Evolutionary conservation across 2,329 filamentous ascomycete species (phyloP).

Genomic region (Penicillium sp.): DNA sequence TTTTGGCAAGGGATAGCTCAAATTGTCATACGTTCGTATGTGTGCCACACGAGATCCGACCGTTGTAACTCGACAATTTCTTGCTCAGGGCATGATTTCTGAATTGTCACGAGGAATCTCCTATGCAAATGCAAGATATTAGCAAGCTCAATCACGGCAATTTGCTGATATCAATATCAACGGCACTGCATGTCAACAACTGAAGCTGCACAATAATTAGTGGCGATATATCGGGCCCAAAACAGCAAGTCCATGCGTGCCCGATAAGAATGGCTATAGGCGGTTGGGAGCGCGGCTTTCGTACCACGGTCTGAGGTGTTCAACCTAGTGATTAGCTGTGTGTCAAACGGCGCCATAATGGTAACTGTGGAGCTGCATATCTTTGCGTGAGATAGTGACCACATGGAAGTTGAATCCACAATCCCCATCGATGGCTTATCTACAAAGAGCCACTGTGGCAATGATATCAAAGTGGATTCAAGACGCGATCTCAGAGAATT

Average conservation of each 20-base stretch:
- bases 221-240: constrained; percentile 15
- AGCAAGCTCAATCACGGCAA: constrained; percentile 5
- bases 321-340: neutral
- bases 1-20: no score
- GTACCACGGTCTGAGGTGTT: neutral
- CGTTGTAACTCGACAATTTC: no score
- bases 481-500: neutral
- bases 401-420: neutral
- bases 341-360: constrained; percentile 1
- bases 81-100: no score
- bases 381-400: neutral
- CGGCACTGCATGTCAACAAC: neutral
- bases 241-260: constrained; percentile 21
- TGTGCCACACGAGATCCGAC: neutral
- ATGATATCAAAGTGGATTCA: neutral
- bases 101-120: neutral
- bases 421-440: neutral
- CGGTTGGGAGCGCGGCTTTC: constrained; percentile 5
- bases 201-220: constrained; percentile 5
- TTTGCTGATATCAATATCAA: neutral
- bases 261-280: constrained; percentile 19
- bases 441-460: neutral
- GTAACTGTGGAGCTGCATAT: constrained; percentile 1
- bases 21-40: no score
- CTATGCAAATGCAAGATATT: neutral